A percentile compares a stretch with the other conserved stretches of the same genome.
Conservation (phyloP, 2,329 filamentous ascomycete species). For the Aurifilum marmelostoma region DNA sequence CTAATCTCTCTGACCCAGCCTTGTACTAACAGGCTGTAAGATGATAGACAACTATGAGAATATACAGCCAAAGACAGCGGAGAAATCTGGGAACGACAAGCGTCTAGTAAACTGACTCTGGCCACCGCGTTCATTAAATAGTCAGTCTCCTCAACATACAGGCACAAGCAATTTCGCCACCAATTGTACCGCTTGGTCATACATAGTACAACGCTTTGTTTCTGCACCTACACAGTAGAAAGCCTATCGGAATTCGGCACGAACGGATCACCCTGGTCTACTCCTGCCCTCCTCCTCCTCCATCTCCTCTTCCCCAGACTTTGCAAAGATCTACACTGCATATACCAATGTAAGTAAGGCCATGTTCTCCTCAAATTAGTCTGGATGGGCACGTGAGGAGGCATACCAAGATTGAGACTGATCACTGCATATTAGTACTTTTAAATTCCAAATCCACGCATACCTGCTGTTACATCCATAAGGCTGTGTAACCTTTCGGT, state of each 20-base stretch:
- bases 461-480: neutral
- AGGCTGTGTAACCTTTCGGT: neutral
- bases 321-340: slow-evolving; percentile 13
- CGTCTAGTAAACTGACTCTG: neutral
- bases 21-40: neutral
- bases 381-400: neutral
- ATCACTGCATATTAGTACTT: neutral
- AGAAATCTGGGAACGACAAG: neutral
- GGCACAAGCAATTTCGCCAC: neutral
- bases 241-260: neutral
- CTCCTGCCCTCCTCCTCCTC: neutral
- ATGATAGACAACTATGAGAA: neutral
- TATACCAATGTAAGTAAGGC: too few relatives aligned
- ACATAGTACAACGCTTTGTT: neutral
- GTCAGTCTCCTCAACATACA: neutral
- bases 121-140: neutral
- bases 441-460: neutral
- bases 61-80: neutral
- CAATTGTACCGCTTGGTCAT: neutral
- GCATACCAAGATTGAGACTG: neutral
- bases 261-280: neutral
- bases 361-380: slow-evolving; percentile 16
- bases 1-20: neutral
- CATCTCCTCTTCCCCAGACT: neutral
- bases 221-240: neutral